These are phyloP conservation scores for Cynanchum wilfordii DNA, from an alignment of 257 asterid genomes.

Conservation along the genomic window DNA sequence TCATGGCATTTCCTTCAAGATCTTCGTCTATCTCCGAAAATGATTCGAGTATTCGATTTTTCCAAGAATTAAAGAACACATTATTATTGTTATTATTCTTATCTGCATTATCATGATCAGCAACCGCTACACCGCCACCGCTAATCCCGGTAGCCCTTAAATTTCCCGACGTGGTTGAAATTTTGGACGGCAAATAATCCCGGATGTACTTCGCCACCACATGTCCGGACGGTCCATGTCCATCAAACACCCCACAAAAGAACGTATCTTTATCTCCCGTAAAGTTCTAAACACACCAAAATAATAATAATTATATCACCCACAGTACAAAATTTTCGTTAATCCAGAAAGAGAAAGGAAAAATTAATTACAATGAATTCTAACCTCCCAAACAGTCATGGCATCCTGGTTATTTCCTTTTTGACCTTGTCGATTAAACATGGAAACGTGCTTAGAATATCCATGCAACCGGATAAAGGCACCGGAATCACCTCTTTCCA, in stretches of 20 bases:
- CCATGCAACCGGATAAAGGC: constrained; percentile 69
- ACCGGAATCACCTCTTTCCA: constrained; percentile 55
- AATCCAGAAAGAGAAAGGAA: not conserved
- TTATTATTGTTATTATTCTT: constrained; percentile 19
- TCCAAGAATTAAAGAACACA: constrained; percentile 55
- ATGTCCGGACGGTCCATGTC: constrained; percentile 92
- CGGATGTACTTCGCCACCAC: constrained; percentile 66
- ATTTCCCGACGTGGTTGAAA: constrained; percentile 37
- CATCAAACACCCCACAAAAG: constrained; percentile 80
- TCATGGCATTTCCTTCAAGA: constrained; percentile 42
- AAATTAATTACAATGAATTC: not conserved
- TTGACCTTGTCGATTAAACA: constrained; percentile 65
- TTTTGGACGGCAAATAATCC: constrained; percentile 57
- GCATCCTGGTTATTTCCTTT: constrained; percentile 81
- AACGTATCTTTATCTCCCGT: constrained; percentile 61
- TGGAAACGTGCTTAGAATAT: constrained; percentile 55
- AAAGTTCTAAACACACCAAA: constrained; percentile 41
- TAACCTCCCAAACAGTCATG: constrained; percentile 98
- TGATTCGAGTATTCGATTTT: constrained; percentile 41
- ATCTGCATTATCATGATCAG: constrained; percentile 4
- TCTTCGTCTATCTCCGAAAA: constrained; percentile 61
- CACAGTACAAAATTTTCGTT: no score
- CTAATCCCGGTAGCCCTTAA: constrained; percentile 3
- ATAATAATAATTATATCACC: no score
- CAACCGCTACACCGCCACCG: constrained; percentile 3